Base-by-base conservation (phyloP, 2,329 filamentous ascomycete species). In the Diaporthe sp. region DNA sequence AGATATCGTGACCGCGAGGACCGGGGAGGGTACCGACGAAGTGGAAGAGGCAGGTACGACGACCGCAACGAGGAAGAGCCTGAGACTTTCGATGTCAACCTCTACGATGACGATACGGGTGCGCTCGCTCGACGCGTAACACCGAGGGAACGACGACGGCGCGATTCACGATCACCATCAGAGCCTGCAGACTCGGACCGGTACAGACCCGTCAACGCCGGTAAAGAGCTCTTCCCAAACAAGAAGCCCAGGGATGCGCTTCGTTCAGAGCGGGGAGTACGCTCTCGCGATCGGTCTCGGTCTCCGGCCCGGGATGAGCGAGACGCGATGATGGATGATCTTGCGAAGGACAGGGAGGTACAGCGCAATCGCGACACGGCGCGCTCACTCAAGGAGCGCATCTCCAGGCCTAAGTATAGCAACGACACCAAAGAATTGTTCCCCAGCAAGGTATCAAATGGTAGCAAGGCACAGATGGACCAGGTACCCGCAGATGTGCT, bases 101-200 rank as follows among this genome's bases (percentile, higher is more conserved):
- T 98, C 87, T 98, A 97, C 83, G 95, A 97, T 78, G 95, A 98
- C 80, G 90, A 90, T 76, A 84, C 84, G 53, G 81, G 81, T 25
- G 79, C 84, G 22, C 84, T 82, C 49, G 81, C 86, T 9, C 79
- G 75, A 31, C 84, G 82, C 13, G 74, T 31, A 15, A 71, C 44
- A 31, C 34, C 28, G 22, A 39, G 58, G 4, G 76, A 25, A 19
- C 49, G 73, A 19, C 76, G 71, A 37, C 31, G 68, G n/a, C 75
- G 75, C 49, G 55, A 71, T 39, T 77, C 76, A 49, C 75, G 76
- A 17, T 74, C 75, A 34, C 76, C 67, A 25, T 74, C 76, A 7
- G 53, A 65, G 17, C 80, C 2, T 68, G 75, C 78, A 31, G 78
- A 78, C 25, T 72, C 76, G 12, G 84, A 83, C 25, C 80, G 79